phyloP scores from a whole-genome alignment of 495 filamentous ascomycete species.

The Aspergillus steynii region DNA sequence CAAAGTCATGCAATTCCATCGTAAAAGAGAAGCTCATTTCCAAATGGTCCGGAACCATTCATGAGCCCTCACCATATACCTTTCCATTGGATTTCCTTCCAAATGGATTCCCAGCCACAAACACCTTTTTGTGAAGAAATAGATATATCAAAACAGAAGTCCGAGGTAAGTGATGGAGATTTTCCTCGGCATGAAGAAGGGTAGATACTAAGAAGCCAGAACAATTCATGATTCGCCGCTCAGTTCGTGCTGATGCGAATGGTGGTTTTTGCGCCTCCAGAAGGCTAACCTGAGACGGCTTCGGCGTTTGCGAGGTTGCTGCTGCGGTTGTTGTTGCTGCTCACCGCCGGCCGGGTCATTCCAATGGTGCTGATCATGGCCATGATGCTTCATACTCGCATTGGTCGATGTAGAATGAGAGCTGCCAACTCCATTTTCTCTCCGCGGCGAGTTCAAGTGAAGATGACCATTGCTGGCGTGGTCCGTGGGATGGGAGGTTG shows the following conservation, averaged over 20 bases:
- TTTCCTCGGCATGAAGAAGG: conserved; percentile 4
- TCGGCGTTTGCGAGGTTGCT: conserved; percentile 37
- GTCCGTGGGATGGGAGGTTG: conserved; percentile 24
- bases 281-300: conserved; percentile 49
- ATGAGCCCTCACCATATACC: neutral
- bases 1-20: conserved; percentile 36
- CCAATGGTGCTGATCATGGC: conserved; percentile 6
- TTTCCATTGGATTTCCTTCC: conserved; percentile 22
- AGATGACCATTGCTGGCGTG: conserved; percentile 30
- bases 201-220: conserved; percentile 8
- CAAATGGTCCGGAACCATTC: neutral
- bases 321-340: conserved; percentile 13
- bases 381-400: conserved; percentile 33
- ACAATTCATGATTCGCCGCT: conserved; percentile 37
- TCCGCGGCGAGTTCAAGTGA: conserved; percentile 23
- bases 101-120: conserved; percentile 20
- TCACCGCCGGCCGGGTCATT: conserved; percentile 22
- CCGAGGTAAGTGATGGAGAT: neutral
- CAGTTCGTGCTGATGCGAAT: conserved; percentile 36
- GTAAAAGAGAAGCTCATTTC: conserved; percentile 34
- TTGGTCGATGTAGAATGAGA: conserved; percentile 32
- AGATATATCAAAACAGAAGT: neutral
- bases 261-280: conserved; percentile 43
- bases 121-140: conserved; percentile 8
- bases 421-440: conserved; percentile 27